Evolutionary conservation across 352 stramenopile genomes (phyloP), one percentile per base, ranked within the genome.

Genomic region (Phytophthora megakarya): DNA sequence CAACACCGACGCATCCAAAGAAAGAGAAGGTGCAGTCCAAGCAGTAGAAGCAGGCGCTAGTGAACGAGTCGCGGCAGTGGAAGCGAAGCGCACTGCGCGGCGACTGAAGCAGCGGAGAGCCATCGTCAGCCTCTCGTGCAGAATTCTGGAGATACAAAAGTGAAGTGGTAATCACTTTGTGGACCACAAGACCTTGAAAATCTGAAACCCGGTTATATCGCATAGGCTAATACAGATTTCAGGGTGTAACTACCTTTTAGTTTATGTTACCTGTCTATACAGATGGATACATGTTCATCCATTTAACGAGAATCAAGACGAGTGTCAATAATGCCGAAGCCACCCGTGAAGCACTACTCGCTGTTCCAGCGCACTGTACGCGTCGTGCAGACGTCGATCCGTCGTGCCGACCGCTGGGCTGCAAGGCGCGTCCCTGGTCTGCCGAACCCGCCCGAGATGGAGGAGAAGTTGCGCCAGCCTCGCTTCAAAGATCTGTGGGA

Each of bases 401-500:
- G 85, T 3, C 71, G 72, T 5, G 5, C 72, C 1, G 59, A 93
- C 53, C 75, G 68, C 25, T 93, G 76, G 72, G 33, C 85, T 28
- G 60, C 88, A 33, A 56, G 84, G 26, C 70, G 61, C 37, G 87
- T 92, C 69, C 80, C 82, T 0, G 87, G 87, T 9, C 38, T 95
- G 21, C 84, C 84, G 1, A 89, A 93, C 59, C 80, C 87, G 25
- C 85, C 81, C 3, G 81, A 95, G 56, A 54, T 78, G 1, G 72
- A 80, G 56, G 65, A 72, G 30, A 30, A 76, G 49, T 38, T 84
- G 49, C 70, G 72, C 18, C 38, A 78, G 30, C 80, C 84, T 47
- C 66, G 21, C 49, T 90, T 90, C 58, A 72, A 82, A 13, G 83
- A 95, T 53, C 74, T 95, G 44, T 95, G 84, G 84, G 83, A 93